Conservation (phyloP, 2,329 filamentous ascomycete species). For the Neonectria magnoliae region DNA sequence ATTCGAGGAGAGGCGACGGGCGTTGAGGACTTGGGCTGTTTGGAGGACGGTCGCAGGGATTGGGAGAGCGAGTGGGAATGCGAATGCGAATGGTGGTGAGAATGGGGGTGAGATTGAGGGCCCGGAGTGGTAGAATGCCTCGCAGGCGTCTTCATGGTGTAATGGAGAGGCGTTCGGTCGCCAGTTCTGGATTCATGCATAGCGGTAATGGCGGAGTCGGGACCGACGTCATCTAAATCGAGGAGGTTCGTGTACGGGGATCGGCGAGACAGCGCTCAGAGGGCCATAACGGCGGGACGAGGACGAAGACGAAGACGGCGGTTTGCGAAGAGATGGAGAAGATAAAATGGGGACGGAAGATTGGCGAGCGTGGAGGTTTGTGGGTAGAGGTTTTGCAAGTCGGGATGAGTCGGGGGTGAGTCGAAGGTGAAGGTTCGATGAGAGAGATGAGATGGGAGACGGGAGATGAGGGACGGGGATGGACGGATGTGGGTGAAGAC, state of each 20-base stretch:
- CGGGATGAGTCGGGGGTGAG: constrained; percentile 13
- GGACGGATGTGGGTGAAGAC: constrained; percentile 27
- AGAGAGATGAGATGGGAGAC: constrained; percentile 32
- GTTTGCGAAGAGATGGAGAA: neutral
- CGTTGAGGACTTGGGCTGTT: constrained; percentile 57
- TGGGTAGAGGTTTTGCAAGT: constrained; percentile 6
- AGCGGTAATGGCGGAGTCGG: constrained; percentile 33
- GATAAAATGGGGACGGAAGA: neutral
- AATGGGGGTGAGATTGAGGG: constrained; percentile 43
- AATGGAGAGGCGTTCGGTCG: constrained; percentile 52
- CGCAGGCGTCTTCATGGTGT: constrained; percentile 59
- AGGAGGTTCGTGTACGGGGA: constrained; percentile 24
- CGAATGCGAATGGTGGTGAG: constrained; percentile 45
- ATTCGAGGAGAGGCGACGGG: constrained; percentile 63
- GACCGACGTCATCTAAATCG: constrained; percentile 41
- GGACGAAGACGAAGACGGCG: neutral
- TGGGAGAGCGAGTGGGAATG: constrained; percentile 55
- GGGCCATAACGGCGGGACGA: constrained; percentile 32
- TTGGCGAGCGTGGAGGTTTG: neutral
- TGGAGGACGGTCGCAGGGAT: constrained; percentile 52
- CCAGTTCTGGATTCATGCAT: constrained; percentile 48
- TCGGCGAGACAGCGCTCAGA: constrained; percentile 33
- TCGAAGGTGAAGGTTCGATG: constrained; percentile 21
- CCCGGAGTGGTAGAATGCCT: constrained; percentile 49
- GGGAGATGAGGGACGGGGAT: constrained; percentile 16